Evolutionary conservation across 306 rosid genomes (phyloP).

Genomic region (Canavalia gladiata): DNA sequence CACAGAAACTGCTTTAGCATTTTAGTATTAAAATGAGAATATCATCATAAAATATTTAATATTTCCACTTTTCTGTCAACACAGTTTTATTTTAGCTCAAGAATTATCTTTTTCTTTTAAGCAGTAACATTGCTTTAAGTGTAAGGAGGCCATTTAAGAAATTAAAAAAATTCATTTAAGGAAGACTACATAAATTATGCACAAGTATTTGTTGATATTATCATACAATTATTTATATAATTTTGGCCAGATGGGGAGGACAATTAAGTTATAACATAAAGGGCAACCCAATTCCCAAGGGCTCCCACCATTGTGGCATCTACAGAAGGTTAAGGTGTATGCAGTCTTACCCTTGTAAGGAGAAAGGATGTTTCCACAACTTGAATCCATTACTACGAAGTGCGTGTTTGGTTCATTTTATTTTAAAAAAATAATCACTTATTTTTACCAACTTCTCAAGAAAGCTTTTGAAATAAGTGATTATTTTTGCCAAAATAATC

Average conservation of each 20-base stretch:
- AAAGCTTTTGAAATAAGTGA: no score
- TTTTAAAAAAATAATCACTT: no score
- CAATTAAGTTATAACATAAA: conserved; percentile 7
- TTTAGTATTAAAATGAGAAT: conserved; percentile 33
- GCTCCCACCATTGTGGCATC: conserved; percentile 4
- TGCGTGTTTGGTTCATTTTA: no score
- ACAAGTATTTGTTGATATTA: background rate
- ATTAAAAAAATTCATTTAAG: background rate
- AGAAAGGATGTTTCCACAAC: conserved; percentile 29
- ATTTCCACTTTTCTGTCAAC: conserved; percentile 25
- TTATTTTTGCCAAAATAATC: no score
- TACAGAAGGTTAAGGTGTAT: conserved; percentile 5
- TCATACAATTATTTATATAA: conserved; percentile 9
- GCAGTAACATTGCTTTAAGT: conserved; percentile 33
- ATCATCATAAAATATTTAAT: conserved; percentile 15
- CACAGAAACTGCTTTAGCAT: background rate
- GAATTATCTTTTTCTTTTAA: conserved; percentile 25
- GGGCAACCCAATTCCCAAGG: background rate
- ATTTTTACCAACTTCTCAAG: no score
- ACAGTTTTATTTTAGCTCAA: background rate
- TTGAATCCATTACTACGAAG: background rate
- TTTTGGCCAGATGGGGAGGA: background rate
- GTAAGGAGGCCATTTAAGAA: background rate
- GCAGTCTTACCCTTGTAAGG: conserved; percentile 5
- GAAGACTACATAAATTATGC: conserved; percentile 21